Evolutionary conservation across 805 yeast species (phyloP).

Genomic region (Novakomyces olei): DNA sequence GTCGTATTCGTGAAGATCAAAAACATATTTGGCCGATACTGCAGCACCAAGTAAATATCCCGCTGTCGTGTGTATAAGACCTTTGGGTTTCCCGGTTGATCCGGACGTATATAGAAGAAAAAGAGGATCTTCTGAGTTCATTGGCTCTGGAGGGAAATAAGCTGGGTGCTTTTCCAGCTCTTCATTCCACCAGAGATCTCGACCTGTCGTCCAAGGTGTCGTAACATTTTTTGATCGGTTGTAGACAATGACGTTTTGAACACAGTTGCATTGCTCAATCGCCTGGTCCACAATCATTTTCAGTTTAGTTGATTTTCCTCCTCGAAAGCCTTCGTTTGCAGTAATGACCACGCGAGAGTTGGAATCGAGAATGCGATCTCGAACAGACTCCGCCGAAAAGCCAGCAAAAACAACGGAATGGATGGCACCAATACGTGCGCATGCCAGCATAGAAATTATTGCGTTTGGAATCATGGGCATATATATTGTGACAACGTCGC

Average conservation of each 20-base stretch:
- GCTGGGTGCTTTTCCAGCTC: slow-evolving; percentile 60
- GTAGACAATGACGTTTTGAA: slow-evolving; percentile 66
- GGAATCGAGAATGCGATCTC: slow-evolving; percentile 79
- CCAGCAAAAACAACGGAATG: slow-evolving; percentile 97
- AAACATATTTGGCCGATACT: slow-evolving; percentile 74
- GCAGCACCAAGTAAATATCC: slow-evolving; percentile 88
- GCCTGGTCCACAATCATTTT: slow-evolving; percentile 94
- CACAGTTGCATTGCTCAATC: slow-evolving; percentile 42
- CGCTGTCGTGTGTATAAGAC: slow-evolving; percentile 86
- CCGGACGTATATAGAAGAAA: slow-evolving; percentile 94
- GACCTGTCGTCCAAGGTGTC: slow-evolving; percentile 49
- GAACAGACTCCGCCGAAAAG: slow-evolving; percentile 76
- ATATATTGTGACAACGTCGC: slow-evolving; percentile 91
- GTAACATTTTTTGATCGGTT: slow-evolving; percentile 56
- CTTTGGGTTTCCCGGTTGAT: slow-evolving; percentile 96
- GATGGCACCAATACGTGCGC: slow-evolving; percentile 81
- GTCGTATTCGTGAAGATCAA: slow-evolving; percentile 78
- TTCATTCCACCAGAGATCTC: slow-evolving; percentile 95
- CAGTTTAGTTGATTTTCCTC: slow-evolving; percentile 79
- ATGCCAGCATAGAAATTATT: slow-evolving; percentile 77
- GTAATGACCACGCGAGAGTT: slow-evolving; percentile 71
- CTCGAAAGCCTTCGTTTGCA: slow-evolving; percentile 87
- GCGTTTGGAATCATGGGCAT: slow-evolving; percentile 98
- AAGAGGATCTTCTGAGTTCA: slow-evolving; percentile 80
- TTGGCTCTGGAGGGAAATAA: slow-evolving; percentile 71